Evolutionary conservation across 495 filamentous ascomycete genomes (phyloP).

Genomic region (Beverwykella pulmonaria): DNA sequence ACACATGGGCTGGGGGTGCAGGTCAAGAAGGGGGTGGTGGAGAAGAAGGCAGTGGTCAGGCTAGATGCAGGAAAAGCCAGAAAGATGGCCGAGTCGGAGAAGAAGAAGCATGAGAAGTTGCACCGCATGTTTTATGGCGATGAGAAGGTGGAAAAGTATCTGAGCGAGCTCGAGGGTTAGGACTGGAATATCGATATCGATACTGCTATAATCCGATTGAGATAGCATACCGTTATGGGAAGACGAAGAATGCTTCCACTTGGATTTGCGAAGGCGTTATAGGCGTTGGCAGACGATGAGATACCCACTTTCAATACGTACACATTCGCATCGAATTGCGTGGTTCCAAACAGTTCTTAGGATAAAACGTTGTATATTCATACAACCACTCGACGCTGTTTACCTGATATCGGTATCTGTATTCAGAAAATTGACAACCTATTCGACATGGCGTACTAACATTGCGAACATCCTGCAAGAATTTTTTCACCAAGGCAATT

Average conservation of each 20-base stretch:
- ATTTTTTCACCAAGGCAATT: too few species aligned
- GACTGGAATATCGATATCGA: background rate
- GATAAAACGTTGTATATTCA: too few species aligned
- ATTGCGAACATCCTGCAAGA: too few species aligned
- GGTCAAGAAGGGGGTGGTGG: conserved; percentile 50
- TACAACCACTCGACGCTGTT: too few species aligned
- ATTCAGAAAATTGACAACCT: too few species aligned
- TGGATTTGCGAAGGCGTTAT: background rate
- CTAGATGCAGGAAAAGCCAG: conserved; percentile 72
- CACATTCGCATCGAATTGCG: too few species aligned
- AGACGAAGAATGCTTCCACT: background rate
- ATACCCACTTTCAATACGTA: background rate
- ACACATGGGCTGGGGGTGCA: conserved; percentile 69
- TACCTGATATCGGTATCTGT: too few species aligned
- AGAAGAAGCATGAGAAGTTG: conserved; percentile 64
- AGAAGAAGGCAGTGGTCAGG: conserved; percentile 50
- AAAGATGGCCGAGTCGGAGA: conserved; percentile 61
- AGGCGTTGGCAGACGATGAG: background rate
- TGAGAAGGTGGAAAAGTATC: conserved; percentile 72
- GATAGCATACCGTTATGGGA: background rate
- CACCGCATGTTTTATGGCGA: conserved; percentile 68
- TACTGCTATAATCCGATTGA: background rate
- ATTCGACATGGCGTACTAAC: too few species aligned
- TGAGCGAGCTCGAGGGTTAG: conserved; percentile 50
- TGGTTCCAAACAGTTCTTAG: too few species aligned